phyloP scores from a whole-genome alignment of 768 basidiomycete genomes.

The Dentipellis sp. region DNA sequence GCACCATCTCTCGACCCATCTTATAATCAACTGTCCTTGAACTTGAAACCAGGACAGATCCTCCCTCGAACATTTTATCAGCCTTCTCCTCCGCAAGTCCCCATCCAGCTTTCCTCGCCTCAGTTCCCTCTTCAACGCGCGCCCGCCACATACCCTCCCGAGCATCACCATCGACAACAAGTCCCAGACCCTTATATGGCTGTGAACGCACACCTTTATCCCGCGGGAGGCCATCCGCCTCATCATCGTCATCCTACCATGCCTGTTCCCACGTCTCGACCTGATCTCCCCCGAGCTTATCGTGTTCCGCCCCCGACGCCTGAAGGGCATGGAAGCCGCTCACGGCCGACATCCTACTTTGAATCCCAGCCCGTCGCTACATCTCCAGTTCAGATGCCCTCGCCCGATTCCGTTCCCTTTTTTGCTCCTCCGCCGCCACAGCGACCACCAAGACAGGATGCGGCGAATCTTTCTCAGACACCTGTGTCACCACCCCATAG shows the following conservation, averaged over 20 bases:
- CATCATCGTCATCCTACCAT: background rate
- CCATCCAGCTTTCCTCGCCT: background rate
- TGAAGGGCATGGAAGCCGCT: background rate
- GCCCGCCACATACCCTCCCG: slow-evolving; percentile 2
- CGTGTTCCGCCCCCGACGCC: background rate
- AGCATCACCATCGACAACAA: background rate
- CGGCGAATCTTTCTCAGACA: too few relatives aligned
- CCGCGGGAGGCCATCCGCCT: background rate
- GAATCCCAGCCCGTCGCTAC: background rate
- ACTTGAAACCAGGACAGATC: slow-evolving; percentile 24
- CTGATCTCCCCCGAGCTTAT: background rate
- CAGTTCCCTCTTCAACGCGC: slow-evolving; percentile 7
- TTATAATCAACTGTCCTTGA: slow-evolving; percentile 15
- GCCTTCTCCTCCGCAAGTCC: background rate
- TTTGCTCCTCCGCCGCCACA: background rate
- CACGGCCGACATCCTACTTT: background rate
- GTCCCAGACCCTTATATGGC: background rate
- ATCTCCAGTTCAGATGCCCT: background rate
- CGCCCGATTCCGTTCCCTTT: background rate
- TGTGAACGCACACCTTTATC: background rate
- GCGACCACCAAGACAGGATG: too few relatives aligned
- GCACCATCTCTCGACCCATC: background rate
- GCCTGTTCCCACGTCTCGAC: background rate
- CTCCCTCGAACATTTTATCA: slow-evolving; percentile 17
- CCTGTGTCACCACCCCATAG: too few relatives aligned